Base-by-base conservation (phyloP, 1,284 basidiomycete genomes). In the Phylloporus sp. region DNA sequence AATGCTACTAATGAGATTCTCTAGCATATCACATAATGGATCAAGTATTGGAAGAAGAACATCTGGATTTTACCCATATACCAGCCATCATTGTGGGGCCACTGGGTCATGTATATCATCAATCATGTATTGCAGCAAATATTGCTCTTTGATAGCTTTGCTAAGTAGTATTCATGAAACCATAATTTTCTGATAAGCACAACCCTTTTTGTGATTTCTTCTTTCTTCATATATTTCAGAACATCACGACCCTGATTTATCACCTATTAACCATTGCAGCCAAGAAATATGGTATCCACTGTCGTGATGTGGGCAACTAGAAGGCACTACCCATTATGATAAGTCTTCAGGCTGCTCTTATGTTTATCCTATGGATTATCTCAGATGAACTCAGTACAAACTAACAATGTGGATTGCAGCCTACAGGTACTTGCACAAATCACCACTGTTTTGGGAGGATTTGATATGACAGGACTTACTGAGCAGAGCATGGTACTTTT, bases 151-250 rank as follows among this genome's bases (percentile, higher is more conserved):
- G 34, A 37, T 15, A 37, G 34, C 34, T 37, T 37, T 37, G 34
- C 34, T 15, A 15, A 37, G 34, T 15, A 15, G 34, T 8, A 17
- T 5, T 44, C 49, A 4, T 69, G 68, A 68, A 37, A 57, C 29
- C n/a, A 15, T 0, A 47, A 67, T 26, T 10, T 46, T 11, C 22
- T 12, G 22, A 8, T 46, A 15, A 37, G n/a, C n/a, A 24, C 8
- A 46, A 18, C 40, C 18, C 40, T 42, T 22, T 22, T 6, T 6
- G 11, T 42, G 40, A 12, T 20, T 12, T 20, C 20, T 6, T 15
- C 40, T 6, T 42, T 18, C 40, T 6, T 37, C 34, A 37, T n/a
- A n/a, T n/a, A n/a, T n/a, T n/a, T n/a, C n/a, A 37, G 34, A 37
- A 15, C 34, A 37, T 37, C 34, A 37, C 8, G 34, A 37, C 34